phyloP scores from a whole-genome alignment of 305 asterid species.

The Fraxinus platypoda region DNA sequence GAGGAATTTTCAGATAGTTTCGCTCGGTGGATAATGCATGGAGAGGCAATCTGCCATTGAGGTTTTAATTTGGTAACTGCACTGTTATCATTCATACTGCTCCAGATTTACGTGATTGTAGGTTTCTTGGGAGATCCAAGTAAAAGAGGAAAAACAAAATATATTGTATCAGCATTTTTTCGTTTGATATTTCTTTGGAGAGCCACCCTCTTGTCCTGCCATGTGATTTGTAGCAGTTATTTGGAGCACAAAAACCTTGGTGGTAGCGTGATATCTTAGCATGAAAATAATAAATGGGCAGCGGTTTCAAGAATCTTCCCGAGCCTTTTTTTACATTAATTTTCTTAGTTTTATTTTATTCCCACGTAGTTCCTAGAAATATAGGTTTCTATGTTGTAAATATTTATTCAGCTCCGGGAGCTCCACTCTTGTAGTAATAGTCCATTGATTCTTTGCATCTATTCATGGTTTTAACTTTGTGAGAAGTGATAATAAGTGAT shows the following conservation, averaged over 20 bases:
- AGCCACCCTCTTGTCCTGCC: conserved; percentile 4
- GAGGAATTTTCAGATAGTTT: conserved; percentile 83
- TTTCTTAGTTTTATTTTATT: not conserved
- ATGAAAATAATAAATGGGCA: conserved; percentile 43
- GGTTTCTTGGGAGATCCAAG: conserved; percentile 12
- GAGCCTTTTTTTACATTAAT: conserved; percentile 16
- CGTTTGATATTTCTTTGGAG: not conserved
- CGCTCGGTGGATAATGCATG: conserved; percentile 70
- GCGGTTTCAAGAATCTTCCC: conserved; percentile 45
- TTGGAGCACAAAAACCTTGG: conserved; percentile 32
- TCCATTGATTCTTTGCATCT: conserved; percentile 38
- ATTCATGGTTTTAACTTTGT: conserved; percentile 22
- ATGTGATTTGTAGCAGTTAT: conserved; percentile 21
- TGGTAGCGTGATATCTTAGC: conserved; percentile 32
- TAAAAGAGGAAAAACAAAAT: conserved; percentile 7
- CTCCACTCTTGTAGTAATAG: conserved; percentile 35
- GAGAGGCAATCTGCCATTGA: conserved; percentile 80
- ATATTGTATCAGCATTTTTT: conserved; percentile 19
- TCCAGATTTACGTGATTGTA: not conserved
- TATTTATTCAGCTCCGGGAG: conserved; percentile 29
- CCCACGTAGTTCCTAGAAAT: conserved; percentile 23
- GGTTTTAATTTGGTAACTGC: conserved; percentile 16
- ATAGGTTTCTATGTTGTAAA: conserved; percentile 23
- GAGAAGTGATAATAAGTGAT: not conserved
- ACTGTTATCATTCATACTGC: not conserved